Percentiles rank a stretch among this genome's conserved stretches.
phyloP scores from a whole-genome alignment of 345 rosid genomes.

The Hibiscus mutabilis region DNA sequence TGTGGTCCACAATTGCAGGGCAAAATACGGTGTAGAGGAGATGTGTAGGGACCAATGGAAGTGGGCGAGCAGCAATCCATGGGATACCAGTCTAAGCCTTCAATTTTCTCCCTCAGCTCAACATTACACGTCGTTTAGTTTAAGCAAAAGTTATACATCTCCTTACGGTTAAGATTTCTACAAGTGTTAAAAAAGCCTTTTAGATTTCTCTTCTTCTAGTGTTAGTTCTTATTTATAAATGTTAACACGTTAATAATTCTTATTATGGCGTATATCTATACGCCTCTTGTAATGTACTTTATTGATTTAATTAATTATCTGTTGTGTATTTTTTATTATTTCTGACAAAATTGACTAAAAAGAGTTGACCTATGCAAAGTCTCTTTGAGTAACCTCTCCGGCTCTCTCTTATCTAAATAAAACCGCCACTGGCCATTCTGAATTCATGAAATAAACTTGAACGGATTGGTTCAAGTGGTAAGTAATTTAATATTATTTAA shows the following conservation, averaged over 20 bases:
- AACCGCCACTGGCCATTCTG: not conserved
- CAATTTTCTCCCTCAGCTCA: not conserved
- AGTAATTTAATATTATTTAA: too few relatives aligned
- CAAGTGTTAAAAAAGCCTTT: not conserved
- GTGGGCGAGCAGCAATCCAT: constrained; percentile 80
- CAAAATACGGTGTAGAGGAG: constrained; percentile 76
- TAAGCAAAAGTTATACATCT: not conserved
- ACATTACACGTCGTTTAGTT: not conserved
- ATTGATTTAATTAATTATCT: not conserved
- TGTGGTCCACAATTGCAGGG: constrained; percentile 41
- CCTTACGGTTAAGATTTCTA: not conserved
- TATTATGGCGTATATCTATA: too few relatives aligned
- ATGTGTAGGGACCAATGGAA: constrained; percentile 99
- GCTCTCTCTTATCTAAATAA: not conserved
- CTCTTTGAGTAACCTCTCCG: constrained; percentile 1
- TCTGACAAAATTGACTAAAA: constrained; percentile 1
- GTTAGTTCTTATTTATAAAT: not conserved
- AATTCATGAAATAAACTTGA: not conserved
- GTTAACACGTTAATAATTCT: too few relatives aligned
- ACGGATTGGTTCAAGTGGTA: too few relatives aligned
- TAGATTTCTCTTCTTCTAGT: not conserved
- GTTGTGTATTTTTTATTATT: too few relatives aligned
- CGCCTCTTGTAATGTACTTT: too few relatives aligned
- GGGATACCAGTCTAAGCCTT: constrained; percentile 64
- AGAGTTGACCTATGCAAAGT: constrained; percentile 12